Conservation (phyloP, 176 grass and related monocot species). For the Melocanna baccifera region DNA sequence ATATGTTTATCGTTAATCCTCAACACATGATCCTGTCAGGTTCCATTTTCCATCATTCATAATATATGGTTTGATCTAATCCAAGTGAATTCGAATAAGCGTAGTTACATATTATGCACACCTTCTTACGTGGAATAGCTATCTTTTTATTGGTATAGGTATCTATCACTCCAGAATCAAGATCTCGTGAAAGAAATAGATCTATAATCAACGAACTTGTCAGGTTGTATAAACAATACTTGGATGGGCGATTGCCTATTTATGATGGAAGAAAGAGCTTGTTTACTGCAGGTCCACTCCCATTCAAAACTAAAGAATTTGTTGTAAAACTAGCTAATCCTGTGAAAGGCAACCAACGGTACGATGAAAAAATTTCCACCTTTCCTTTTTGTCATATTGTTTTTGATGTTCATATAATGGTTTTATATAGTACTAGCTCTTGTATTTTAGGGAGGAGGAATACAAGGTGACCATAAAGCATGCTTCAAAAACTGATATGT, state of each 20-base stretch:
- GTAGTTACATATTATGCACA: neutral
- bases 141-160: conserved; percentile 30
- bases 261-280: conserved; percentile 61
- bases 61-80: neutral
- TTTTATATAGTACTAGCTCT: neutral
- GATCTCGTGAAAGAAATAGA: conserved; percentile 33
- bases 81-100: neutral
- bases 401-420: neutral
- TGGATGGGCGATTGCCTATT: conserved; percentile 37
- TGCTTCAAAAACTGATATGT: conserved; percentile 36
- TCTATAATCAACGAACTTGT: conserved; percentile 42
- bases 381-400: neutral
- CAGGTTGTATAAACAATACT: neutral
- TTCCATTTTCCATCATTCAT: neutral
- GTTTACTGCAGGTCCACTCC: conserved; percentile 58
- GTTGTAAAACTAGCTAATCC: conserved; percentile 35
- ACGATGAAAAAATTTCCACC: neutral
- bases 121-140: neutral
- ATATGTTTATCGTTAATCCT: neutral
- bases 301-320: conserved; percentile 52
- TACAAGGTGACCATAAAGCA: conserved; percentile 56
- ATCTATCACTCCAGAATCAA: conserved; percentile 36
- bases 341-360: conserved; percentile 10
- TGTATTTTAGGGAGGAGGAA: conserved; percentile 33
- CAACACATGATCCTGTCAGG: neutral